Conservation (phyloP, 139 green algal species). For the Asterochloris sp. region DNA sequence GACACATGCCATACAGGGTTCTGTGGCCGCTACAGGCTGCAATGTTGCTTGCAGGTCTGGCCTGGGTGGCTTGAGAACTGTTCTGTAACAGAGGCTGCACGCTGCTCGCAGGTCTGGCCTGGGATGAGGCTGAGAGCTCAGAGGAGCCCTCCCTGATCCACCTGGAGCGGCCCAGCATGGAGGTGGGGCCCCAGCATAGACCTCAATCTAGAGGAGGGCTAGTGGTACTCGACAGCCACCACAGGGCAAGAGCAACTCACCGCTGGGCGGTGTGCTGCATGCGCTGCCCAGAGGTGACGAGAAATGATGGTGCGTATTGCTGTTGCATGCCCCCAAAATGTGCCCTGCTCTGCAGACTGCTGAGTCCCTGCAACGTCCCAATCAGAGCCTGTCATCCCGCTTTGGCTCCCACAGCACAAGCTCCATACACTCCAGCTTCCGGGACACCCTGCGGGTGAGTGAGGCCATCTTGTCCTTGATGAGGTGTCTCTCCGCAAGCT, state of each 20-base stretch:
- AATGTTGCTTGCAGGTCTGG: background rate
- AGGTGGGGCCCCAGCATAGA: background rate
- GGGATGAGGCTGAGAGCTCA: slow-evolving; percentile 7
- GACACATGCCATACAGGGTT: background rate
- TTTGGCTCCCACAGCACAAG: no score
- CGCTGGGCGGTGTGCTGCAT: background rate
- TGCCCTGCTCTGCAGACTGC: background rate
- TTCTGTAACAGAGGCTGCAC: background rate
- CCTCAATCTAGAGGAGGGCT: background rate
- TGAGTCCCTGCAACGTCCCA: no score
- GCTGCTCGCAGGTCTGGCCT: background rate
- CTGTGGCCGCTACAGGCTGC: background rate
- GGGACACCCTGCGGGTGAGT: no score
- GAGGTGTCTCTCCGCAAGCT: no score
- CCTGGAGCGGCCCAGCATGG: background rate
- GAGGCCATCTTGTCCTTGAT: no score
- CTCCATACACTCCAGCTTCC: no score
- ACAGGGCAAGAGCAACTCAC: background rate
- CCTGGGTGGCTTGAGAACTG: background rate
- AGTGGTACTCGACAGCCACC: background rate
- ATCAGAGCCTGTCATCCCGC: no score
- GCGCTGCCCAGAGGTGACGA: background rate
- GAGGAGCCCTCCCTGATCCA: background rate
- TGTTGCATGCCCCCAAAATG: background rate
- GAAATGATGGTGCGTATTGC: background rate